Conservation (phyloP, 1,139 yeast species). For the Tardiomyces blankii region DNA sequence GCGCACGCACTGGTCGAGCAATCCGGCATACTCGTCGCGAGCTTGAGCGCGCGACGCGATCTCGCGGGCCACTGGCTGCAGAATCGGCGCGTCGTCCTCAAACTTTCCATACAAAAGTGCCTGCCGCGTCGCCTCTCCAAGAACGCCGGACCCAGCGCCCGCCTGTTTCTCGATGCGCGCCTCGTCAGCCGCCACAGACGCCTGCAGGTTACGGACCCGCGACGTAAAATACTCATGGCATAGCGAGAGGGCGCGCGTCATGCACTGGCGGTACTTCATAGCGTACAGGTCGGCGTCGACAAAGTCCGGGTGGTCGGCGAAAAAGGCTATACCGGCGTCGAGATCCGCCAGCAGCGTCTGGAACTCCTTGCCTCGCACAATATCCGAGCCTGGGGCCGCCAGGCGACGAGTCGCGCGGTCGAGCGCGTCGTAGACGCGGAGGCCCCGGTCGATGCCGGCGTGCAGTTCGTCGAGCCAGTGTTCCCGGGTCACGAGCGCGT, state of each 20-base stretch:
- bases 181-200: constrained; percentile 3
- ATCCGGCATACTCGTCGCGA: constrained; percentile 42
- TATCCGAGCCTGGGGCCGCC: constrained; percentile 57
- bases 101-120: constrained; percentile 57
- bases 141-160: constrained; percentile 7
- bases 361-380: constrained; percentile 44
- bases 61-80: constrained; percentile 39
- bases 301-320: constrained; percentile 39
- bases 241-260: constrained; percentile 71
- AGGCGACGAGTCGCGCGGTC: constrained; percentile 60
- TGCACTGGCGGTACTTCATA: constrained; percentile 70
- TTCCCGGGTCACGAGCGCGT: not conserved
- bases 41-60: constrained; percentile 38
- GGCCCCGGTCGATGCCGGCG: constrained; percentile 38
- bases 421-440: constrained; percentile 55
- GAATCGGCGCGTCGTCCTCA: constrained; percentile 32
- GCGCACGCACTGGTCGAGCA: constrained; percentile 48
- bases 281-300: constrained; percentile 63
- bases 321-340: constrained; percentile 46
- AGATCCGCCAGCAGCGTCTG: constrained; percentile 42
- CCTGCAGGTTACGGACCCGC: constrained; percentile 7
- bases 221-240: constrained; percentile 52
- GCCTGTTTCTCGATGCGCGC: not conserved
- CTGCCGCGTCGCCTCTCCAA: constrained; percentile 33
- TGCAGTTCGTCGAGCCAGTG: not conserved